phyloP scores from a whole-genome alignment of 345 rosid genomes.

The Populus tremula region DNA sequence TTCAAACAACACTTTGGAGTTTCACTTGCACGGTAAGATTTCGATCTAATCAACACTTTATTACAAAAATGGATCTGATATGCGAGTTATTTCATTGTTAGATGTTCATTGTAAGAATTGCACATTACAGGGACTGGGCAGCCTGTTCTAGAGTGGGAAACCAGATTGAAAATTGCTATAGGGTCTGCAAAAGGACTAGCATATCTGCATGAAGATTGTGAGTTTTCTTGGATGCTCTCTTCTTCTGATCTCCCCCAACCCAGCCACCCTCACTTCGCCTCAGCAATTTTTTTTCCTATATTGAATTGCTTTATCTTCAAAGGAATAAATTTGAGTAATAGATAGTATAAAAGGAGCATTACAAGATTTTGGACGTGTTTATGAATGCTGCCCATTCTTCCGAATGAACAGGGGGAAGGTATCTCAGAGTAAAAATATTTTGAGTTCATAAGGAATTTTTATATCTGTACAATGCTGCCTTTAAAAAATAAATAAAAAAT shows the following conservation, averaged over 20 bases:
- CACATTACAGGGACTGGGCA: slow-evolving; percentile 11
- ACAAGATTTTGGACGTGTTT: not conserved
- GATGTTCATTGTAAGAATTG: not conserved
- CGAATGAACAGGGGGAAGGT: not conserved
- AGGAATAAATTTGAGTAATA: too few relatives aligned
- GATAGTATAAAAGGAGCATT: too few relatives aligned
- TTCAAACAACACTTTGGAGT: slow-evolving; percentile 17
- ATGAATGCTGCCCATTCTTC: not conserved
- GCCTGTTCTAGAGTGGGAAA: slow-evolving; percentile 15
- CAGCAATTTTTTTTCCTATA: not conserved
- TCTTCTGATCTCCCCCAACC: not conserved
- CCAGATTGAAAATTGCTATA: slow-evolving; percentile 22
- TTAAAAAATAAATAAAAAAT: not conserved
- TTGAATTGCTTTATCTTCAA: not conserved
- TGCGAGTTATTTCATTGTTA: not conserved
- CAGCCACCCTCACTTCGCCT: not conserved
- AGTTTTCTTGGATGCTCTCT: not conserved
- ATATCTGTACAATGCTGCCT: not conserved
- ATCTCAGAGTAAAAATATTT: not conserved
- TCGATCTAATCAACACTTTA: not conserved
- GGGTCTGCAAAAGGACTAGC: slow-evolving; percentile 28
- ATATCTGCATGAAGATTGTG: slow-evolving; percentile 30
- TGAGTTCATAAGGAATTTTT: not conserved
- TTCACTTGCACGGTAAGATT: slow-evolving; percentile 17
- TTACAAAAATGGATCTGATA: too few relatives aligned